Conservation (phyloP, 2,329 filamentous ascomycete genomes). For the Botrytis cinerea region DNA sequence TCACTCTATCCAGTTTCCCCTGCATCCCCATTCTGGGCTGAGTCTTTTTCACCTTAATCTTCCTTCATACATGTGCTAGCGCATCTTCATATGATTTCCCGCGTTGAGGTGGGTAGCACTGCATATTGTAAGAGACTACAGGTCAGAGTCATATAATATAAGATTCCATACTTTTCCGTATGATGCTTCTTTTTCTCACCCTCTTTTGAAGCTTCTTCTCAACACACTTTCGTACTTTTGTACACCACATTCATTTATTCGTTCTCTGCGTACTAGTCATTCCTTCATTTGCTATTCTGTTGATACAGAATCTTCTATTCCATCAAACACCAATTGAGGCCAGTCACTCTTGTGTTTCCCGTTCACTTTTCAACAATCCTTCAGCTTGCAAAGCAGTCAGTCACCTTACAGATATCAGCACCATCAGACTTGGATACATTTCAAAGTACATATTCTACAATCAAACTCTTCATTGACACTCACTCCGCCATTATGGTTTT, state of each 20-base stretch:
- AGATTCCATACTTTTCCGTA: conserved; percentile 3
- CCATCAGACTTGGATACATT: conserved; percentile 1
- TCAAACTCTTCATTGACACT: not conserved
- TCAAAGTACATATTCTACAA: conserved; percentile 14
- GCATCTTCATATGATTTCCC: conserved; percentile 1
- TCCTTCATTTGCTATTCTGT: conserved; percentile 30
- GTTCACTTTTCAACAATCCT: conserved; percentile 23
- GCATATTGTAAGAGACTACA: not conserved
- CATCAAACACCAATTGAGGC: conserved; percentile 33
- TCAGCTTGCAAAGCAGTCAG: conserved; percentile 36
- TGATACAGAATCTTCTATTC: conserved; percentile 22
- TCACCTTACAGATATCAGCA: not conserved
- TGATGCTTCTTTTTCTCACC: not conserved
- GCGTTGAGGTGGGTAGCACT: not conserved
- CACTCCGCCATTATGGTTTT: conserved; percentile 34
- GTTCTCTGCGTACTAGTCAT: conserved; percentile 26
- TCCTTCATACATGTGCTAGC: conserved; percentile 18
- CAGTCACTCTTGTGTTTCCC: conserved; percentile 36
- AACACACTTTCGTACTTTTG: conserved; percentile 3
- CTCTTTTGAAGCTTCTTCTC: not conserved
- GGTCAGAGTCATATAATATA: conserved; percentile 13
- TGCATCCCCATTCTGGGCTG: conserved; percentile 16
- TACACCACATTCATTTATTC: conserved; percentile 22
- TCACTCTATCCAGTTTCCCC: conserved; percentile 5
- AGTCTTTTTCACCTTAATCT: conserved; percentile 7